Base-by-base conservation (phyloP, 768 basidiomycete species). In the Leccinellum luteum region DNA sequence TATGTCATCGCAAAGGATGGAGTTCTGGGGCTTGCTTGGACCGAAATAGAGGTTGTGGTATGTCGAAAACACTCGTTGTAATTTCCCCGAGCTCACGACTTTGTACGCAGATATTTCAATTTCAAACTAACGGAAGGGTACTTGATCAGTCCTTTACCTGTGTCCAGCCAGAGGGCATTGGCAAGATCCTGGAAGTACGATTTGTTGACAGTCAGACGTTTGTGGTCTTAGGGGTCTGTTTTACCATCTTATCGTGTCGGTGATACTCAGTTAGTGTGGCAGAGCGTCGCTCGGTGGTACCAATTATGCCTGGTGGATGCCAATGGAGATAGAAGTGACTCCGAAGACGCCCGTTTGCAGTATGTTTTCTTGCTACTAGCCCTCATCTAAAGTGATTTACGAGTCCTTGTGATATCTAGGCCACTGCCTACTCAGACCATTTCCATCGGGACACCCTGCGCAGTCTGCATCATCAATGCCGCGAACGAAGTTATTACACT, bases 11-110 rank as follows among this genome's bases (percentile, higher is more conserved):
- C 60, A 14, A 63, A 57, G 21, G 71, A 67, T 43, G 71, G 60
- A 19, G 57, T 81, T 8, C 63, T 74, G 21, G 80, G 77, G 1
- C 55, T 84, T 21, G 73, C 71, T 14, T 86, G 85, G 85, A 76
- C 81, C 4, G 71, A 77, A 27, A 48, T 71, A 12, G 74, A 77
- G 21, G 52, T 71, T 48, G 17, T 55, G 63, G 71, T 72, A 28
- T 25, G 70, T 61, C 14, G 19, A 13, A 35, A 38, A 19, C 30
- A 4, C 12, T 1, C 30, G 3, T 1, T n/a, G 30, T 2, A 14
- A 53, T 28, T 10, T 5, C 4, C n/a, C 9, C 6, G 14, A 10
- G 27, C 19, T 66, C 15, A 59, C 17, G 6, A 7, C 4, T 43
- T 41, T 23, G 15, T 13, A 4, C 30, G 19, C 32, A 70, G 69